Evolutionary conservation across 2,329 filamentous ascomycete genomes (phyloP), one percentile per base, ranked within the genome.

Genomic region (Monilinia fructigena): DNA sequence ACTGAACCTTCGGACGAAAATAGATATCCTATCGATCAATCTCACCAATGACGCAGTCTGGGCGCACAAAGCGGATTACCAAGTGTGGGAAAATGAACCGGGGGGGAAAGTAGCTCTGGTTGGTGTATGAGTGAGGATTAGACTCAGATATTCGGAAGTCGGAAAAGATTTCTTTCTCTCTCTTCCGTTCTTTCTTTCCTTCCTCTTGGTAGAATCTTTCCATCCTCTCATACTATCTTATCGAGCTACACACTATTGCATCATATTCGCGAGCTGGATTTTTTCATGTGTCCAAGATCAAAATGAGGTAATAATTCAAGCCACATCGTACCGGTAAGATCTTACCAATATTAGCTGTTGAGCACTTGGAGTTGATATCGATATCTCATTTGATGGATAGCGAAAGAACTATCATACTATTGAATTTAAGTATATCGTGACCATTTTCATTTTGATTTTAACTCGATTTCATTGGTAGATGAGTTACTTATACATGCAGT

Each of bases 41-140:
- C 26, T 35, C 53, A 42, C 50, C 60, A 54, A 63, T 63, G 48
- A 55, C 60, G 48, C 60, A 35, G 35, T 63, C 50, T 45, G 38
- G 26, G 42, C 26, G 26, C 8, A 26, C 38, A 20, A 45, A 18
- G 26, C 45, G 50, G 50, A 16, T 23, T 35, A 3, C 16, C 28
- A 28, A 42, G 53, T 38, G 52, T 23, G 38, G 38, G 23, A 42
- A 63, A 14, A 42, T 35, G 16, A 35, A 63, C 48, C 2, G 47
- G 60, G 38, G 50, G 50, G n/a, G 50, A 31, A 55, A 42, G 40
- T 23, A 55, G 31, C 2, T 8, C 5, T 35, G 31, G 31, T 35
- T 55, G 20, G 50, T 35, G 26, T 20, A 20, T 55, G 20, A 38
- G 47, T 52, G 31, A 45, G 40, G 45, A 23, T 20, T 50, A 26